These are phyloP conservation scores for Pythium volutum DNA, from an alignment of 352 stramenopile species.

Conservation along the genomic window DNA sequence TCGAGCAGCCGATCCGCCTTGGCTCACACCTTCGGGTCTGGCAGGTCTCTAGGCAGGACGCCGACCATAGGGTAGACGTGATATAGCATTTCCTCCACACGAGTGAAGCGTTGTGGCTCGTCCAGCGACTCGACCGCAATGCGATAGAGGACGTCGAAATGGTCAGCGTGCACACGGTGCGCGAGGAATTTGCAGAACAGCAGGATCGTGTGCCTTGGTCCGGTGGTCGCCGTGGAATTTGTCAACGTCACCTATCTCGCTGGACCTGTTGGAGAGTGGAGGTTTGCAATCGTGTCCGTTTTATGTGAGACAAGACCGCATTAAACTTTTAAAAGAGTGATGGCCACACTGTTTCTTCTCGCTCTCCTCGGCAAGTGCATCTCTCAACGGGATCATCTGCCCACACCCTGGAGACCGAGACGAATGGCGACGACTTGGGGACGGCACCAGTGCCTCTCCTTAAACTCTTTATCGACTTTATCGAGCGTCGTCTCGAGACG, in stretches of 20 bases:
- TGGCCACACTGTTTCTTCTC: background rate
- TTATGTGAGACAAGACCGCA: slow-evolving; percentile 3
- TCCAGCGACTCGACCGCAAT: slow-evolving; percentile 3
- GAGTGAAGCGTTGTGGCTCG: background rate
- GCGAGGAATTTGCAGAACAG: slow-evolving; percentile 10
- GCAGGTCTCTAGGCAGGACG: background rate
- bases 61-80: background rate
- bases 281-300: background rate
- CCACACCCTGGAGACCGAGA: background rate
- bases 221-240: background rate
- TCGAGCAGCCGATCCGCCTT: background rate
- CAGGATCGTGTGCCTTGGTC: background rate
- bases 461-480: slow-evolving; percentile 2
- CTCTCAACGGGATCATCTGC: background rate
- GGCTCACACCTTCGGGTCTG: background rate
- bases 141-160: background rate
- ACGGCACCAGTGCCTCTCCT: background rate
- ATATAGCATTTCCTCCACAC: slow-evolving; percentile 11
- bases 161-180: background rate
- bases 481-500: background rate
- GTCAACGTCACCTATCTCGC: too few species aligned
- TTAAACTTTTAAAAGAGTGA: background rate
- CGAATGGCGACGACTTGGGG: background rate
- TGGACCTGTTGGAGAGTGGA: too few species aligned
- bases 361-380: background rate